A percentile compares a stretch with the other conserved stretches of the same genome.
Evolutionary conservation across 2,329 filamentous ascomycete species (phyloP).

Genomic region (Pseudogymnoascus sp.): DNA sequence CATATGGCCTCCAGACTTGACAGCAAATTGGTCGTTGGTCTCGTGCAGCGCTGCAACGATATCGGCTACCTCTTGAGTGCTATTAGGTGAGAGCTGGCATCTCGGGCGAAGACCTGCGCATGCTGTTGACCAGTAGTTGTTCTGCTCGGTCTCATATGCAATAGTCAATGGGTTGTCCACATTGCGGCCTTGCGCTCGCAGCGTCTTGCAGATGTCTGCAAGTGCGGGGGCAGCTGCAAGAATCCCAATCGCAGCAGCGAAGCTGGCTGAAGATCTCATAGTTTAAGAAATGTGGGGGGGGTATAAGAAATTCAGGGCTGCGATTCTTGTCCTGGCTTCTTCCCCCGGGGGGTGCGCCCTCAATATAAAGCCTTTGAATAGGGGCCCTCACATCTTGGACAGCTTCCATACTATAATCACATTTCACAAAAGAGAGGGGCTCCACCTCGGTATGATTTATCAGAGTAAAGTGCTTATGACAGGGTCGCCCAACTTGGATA

Average conservation of each 20-base stretch:
- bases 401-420: neutral
- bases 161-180: slow-evolving; percentile 22
- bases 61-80: slow-evolving; percentile 43
- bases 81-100: slow-evolving; percentile 42
- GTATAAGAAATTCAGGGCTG: neutral
- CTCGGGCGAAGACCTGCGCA: slow-evolving; percentile 38
- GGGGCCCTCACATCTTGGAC: neutral
- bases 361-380: neutral
- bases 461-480: neutral
- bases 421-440: neutral
- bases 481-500: neutral
- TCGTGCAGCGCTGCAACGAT: slow-evolving; percentile 44
- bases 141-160: slow-evolving; percentile 33
- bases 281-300: neutral
- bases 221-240: neutral
- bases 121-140: slow-evolving; percentile 40
- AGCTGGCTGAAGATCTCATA: neutral
- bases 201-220: neutral
- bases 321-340: neutral
- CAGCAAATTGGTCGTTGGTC: slow-evolving; percentile 32
- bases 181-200: neutral
- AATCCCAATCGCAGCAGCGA: slow-evolving; percentile 5
- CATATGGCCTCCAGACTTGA: slow-evolving; percentile 44
- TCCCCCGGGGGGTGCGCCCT: neutral
- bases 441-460: neutral